Base-by-base conservation (phyloP, 768 basidiomycete genomes). In the Termitomyces sp. region DNA sequence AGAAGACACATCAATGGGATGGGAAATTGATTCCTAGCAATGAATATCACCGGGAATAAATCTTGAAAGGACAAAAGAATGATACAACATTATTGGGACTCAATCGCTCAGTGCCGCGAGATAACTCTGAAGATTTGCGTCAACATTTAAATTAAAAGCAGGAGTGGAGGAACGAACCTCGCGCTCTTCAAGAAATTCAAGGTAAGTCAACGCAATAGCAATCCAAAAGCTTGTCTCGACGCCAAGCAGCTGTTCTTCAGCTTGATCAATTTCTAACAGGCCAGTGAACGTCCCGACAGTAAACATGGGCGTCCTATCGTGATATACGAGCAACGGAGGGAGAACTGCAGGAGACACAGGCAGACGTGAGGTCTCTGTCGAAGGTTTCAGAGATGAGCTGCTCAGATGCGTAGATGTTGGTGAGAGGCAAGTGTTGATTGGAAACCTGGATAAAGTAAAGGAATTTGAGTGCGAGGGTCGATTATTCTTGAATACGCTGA, bases 211-310 rank as follows among this genome's bases (percentile, higher is more conserved):
- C 0, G 85, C 85, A 41, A 89, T 74, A 0, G 88, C 82, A 46
- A 93, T 77, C 85, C 89, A 92, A 66, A 92, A 92, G 53, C 84
- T 84, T 27, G 80, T 79, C 48, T 90, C 87, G 29, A 93, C 82
- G 14, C 90, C 91, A 24, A 90, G 65, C 31, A 77, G 69, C 18
- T 73, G 69, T 53, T 83, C 83, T 58, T 87, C 80, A 4, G 74
- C 70, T 51, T 73, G 69, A 37, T 90, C 81, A 37, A 92, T 69
- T 66, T 88, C 87, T 39, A 92, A 70, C 34, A 83, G 53, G 5
- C 90, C 90, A 0, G 79, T 83, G 7, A 81, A 70, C 0, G 84
- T 81, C 3, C 77, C 71, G 18, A 86, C 76, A 1, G 82, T 83
- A 57, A 85, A 74, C 5, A 88, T 69, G 0, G 90, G 86, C 2